Conservation (phyloP, 768 basidiomycete genomes). For the Collybiopsis confluens region DNA sequence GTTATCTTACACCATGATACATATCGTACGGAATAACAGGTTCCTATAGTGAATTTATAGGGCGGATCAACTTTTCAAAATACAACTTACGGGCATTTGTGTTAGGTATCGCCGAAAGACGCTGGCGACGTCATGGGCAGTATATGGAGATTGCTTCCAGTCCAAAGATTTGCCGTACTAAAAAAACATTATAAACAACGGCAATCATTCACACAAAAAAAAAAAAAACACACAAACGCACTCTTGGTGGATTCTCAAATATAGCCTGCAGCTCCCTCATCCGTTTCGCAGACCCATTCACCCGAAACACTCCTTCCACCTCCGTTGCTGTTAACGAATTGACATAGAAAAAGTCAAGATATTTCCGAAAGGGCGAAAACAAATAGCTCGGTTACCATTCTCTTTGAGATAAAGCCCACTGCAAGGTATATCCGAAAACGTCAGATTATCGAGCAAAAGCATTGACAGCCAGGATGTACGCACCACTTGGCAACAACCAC, state of each 20-base stretch:
- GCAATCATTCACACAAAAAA: neutral
- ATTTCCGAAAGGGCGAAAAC: slow-evolving; percentile 1
- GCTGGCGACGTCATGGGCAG: slow-evolving; percentile 95
- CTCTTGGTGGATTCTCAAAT: slow-evolving; percentile 87
- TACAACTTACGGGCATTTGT: slow-evolving; percentile 82
- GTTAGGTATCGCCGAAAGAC: slow-evolving; percentile 95
- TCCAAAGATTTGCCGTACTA: slow-evolving; percentile 94
- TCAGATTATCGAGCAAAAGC: slow-evolving; percentile 11
- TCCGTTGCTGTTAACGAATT: slow-evolving; percentile 71
- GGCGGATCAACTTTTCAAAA: slow-evolving; percentile 5
- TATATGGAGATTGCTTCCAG: slow-evolving; percentile 83
- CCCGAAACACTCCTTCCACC: slow-evolving; percentile 89
- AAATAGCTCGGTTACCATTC: slow-evolving; percentile 51
- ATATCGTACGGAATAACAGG: slow-evolving; percentile 90
- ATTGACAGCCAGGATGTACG: slow-evolving; percentile 23
- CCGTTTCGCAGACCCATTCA: slow-evolving; percentile 91
- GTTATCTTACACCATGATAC: slow-evolving; percentile 72
- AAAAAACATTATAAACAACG: slow-evolving; percentile 1
- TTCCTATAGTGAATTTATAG: slow-evolving; percentile 49
- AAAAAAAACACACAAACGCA: slow-evolving; percentile 28
- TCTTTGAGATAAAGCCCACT: slow-evolving; percentile 95
- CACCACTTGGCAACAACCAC: slow-evolving; percentile 98
- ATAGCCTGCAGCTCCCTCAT: slow-evolving; percentile 92
- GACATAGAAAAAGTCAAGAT: slow-evolving; percentile 2
- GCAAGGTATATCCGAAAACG: slow-evolving; percentile 7